Percentiles rank a stretch among this genome's conserved stretches.
Evolutionary conservation across 345 rosid genomes (phyloP).

Genomic region (Brassica napus): DNA sequence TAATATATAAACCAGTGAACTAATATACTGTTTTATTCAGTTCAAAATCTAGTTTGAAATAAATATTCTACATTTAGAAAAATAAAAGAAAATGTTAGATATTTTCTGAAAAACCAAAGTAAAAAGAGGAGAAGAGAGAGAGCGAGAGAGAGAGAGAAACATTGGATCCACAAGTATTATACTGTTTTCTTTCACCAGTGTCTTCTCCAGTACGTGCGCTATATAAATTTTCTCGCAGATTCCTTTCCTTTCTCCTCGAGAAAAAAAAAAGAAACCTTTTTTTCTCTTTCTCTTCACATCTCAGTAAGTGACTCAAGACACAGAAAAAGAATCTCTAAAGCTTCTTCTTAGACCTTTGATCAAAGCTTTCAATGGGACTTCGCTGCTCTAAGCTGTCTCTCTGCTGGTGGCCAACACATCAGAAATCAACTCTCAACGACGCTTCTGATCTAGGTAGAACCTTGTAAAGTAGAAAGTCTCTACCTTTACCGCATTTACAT

Average conservation of each 20-base stretch:
- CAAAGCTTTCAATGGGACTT: slow-evolving; percentile 63
- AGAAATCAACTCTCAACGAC: slow-evolving; percentile 59
- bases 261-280: not conserved
- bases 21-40: not conserved
- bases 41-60: not conserved
- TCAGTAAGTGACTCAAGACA: slow-evolving; percentile 25
- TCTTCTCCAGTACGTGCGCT: slow-evolving; percentile 34
- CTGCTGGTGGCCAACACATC: slow-evolving; percentile 85
- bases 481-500: slow-evolving; percentile 26
- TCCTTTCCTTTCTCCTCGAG: slow-evolving; percentile 36
- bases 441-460: slow-evolving; percentile 64
- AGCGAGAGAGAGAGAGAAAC: slow-evolving; percentile 11
- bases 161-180: slow-evolving; percentile 47
- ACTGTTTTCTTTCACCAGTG: slow-evolving; percentile 39
- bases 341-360: slow-evolving; percentile 7
- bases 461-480: not conserved
- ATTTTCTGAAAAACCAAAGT: not conserved
- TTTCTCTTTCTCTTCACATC: not conserved
- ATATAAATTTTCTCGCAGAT: slow-evolving; percentile 37
- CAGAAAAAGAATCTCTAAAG: not conserved
- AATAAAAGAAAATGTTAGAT: not conserved
- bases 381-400: slow-evolving; percentile 88
- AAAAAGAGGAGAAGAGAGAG: not conserved
- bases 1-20: not conserved
- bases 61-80: not conserved